phyloP scores from a whole-genome alignment of 257 asterid species.

The Galeopsis tetrahit region DNA sequence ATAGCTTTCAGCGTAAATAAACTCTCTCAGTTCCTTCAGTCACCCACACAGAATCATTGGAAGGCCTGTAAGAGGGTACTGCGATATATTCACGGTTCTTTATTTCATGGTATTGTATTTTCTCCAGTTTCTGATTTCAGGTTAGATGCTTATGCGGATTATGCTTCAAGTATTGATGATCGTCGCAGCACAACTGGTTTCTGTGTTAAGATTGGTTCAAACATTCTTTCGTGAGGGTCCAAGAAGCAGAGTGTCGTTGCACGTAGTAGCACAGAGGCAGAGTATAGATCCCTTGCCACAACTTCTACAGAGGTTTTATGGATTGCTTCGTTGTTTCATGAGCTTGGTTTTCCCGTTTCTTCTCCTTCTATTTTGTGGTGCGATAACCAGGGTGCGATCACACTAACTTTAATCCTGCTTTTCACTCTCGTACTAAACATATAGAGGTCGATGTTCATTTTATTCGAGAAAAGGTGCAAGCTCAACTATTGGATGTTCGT shows the following conservation, averaged over 20 bases:
- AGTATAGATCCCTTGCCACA: not conserved
- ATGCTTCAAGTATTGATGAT: not conserved
- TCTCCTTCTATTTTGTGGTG: not conserved
- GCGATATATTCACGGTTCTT: not conserved
- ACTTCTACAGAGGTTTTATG: not conserved
- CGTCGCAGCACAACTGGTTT: not conserved
- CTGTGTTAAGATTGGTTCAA: not conserved
- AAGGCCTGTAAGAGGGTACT: not conserved
- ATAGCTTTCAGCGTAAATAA: not conserved
- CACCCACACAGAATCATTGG: not conserved
- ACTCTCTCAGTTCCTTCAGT: not conserved
- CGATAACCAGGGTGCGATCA: not conserved
- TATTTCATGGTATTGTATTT: not conserved
- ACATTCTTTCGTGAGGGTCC: not conserved
- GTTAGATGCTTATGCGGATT: too few relatives aligned
- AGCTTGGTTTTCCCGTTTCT: not conserved
- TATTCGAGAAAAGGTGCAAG: not conserved
- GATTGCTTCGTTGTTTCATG: not conserved
- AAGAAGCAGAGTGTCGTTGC: not conserved
- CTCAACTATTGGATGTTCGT: not conserved
- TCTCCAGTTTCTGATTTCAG: too few relatives aligned
- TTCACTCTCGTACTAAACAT: not conserved
- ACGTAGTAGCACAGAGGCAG: not conserved
- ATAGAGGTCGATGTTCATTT: not conserved
- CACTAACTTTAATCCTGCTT: not conserved